These are phyloP conservation scores for Ganoderma leucocontextum DNA, from an alignment of 1,284 basidiomycete species.

Conservation along the genomic window DNA sequence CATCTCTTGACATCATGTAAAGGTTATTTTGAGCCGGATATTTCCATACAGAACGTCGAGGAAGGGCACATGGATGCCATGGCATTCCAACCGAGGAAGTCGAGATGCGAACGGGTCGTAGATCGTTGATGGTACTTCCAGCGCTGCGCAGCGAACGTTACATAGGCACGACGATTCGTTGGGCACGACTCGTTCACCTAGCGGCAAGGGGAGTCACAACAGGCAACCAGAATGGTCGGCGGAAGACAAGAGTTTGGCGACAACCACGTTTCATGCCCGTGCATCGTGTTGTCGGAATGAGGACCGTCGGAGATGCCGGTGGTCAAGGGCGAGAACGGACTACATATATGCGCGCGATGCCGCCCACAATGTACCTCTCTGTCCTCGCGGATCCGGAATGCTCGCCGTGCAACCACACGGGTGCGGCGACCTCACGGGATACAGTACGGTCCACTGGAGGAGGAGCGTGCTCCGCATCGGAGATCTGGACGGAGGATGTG, in stretches of 20 bases:
- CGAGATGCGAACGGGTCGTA: constrained; percentile 5
- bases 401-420: constrained; percentile 20
- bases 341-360: not conserved
- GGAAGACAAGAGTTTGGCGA: constrained; percentile 8
- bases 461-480: constrained; percentile 17
- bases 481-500: constrained; percentile 15
- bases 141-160: constrained; percentile 7
- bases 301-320: constrained; percentile 6
- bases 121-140: constrained; percentile 13
- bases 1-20: constrained; percentile 5
- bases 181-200: not conserved
- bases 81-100: not conserved
- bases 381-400: constrained; percentile 26
- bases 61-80: constrained; percentile 5
- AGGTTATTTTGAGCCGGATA: not conserved
- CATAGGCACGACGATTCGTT: not conserved
- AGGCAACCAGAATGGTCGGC: constrained; percentile 1
- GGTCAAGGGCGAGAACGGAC: not conserved
- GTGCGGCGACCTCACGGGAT: constrained; percentile 7
- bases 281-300: constrained; percentile 1
- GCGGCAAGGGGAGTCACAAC: not conserved
- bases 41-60: constrained; percentile 2
- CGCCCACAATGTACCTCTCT: not conserved
- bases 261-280: constrained; percentile 12
- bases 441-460: not conserved